A percentile compares a stretch with the other conserved stretches of the same genome.
These are phyloP conservation scores for Dryadomyces quercivorus DNA, from an alignment of 2,329 filamentous ascomycete species.

Conservation along the genomic window DNA sequence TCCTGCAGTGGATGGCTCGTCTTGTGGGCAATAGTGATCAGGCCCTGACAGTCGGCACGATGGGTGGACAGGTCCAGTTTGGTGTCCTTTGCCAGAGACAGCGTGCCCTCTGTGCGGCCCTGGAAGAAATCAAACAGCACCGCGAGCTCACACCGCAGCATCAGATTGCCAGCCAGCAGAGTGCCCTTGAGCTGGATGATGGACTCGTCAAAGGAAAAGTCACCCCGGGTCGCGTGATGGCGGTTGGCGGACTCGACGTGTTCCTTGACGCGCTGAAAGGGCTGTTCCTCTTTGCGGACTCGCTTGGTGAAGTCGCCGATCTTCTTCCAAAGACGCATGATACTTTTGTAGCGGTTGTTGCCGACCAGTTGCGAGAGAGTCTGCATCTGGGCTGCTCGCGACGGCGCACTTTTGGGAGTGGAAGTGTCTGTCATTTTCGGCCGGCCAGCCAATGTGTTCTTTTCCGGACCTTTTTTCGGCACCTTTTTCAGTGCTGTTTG, in stretches of 20 bases:
- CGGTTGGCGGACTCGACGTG: conserved; percentile 28
- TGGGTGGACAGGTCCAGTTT: conserved; percentile 10
- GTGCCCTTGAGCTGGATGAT: conserved; percentile 22
- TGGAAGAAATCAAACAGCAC: conserved; percentile 24
- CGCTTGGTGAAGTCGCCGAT: conserved; percentile 14
- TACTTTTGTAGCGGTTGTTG: conserved; percentile 12
- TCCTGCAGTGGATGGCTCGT: conserved; percentile 27
- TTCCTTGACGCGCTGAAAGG: conserved; percentile 32
- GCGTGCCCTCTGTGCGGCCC: background rate
- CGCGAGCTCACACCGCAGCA: conserved; percentile 34
- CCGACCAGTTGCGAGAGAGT: background rate
- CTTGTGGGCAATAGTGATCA: conserved; percentile 25
- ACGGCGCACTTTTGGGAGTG: background rate
- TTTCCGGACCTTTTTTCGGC: background rate
- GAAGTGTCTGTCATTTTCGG: background rate
- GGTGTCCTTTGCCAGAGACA: background rate
- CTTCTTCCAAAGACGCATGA: conserved; percentile 10
- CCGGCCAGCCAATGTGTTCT: conserved; percentile 4
- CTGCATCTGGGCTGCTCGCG: background rate
- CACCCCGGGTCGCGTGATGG: conserved; percentile 13
- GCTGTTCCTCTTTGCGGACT: conserved; percentile 33
- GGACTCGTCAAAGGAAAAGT: conserved; percentile 23
- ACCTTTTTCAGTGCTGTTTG: conserved; percentile 14
- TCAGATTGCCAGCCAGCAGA: conserved; percentile 30
- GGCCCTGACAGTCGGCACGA: conserved; percentile 23